A percentile compares a stretch with the other conserved stretches of the same genome.
Evolutionary conservation across 345 rosid species (phyloP).

Genomic region (Euphorbia lathyris): DNA sequence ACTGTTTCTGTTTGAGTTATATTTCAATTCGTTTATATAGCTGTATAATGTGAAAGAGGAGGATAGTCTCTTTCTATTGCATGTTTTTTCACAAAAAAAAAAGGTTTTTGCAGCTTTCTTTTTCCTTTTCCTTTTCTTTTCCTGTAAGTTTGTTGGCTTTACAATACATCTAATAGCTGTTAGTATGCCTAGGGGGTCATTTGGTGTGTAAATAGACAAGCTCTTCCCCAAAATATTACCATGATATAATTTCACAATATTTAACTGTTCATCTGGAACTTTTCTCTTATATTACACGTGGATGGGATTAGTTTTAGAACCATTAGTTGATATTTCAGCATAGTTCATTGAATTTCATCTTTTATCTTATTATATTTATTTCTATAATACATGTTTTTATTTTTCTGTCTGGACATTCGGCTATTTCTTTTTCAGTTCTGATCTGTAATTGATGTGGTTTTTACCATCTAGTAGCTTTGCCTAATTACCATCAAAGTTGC

Average conservation of each 20-base stretch:
- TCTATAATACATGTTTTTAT: neutral
- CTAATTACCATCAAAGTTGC: conserved; percentile 7
- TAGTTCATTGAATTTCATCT: neutral
- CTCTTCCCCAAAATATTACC: too few species aligned
- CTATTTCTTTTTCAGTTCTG: neutral
- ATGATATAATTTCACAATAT: neutral
- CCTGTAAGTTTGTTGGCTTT: neutral
- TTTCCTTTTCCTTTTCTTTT: neutral
- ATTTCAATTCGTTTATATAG: neutral
- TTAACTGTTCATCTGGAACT: neutral
- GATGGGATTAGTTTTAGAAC: neutral
- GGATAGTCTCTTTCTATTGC: neutral
- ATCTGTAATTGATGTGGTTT: neutral
- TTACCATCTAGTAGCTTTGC: neutral
- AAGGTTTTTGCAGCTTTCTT: neutral
- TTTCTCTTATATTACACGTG: neutral
- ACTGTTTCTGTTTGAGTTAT: neutral
- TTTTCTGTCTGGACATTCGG: neutral
- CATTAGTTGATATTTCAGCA: neutral
- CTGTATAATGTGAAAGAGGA: neutral
- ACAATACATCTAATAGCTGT: neutral
- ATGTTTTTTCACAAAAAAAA: neutral
- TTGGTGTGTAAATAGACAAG: neutral
- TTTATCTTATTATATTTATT: neutral
- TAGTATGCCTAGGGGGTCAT: neutral